phyloP scores from a whole-genome alignment of 1,284 basidiomycete species.

The Ustilago curta region DNA sequence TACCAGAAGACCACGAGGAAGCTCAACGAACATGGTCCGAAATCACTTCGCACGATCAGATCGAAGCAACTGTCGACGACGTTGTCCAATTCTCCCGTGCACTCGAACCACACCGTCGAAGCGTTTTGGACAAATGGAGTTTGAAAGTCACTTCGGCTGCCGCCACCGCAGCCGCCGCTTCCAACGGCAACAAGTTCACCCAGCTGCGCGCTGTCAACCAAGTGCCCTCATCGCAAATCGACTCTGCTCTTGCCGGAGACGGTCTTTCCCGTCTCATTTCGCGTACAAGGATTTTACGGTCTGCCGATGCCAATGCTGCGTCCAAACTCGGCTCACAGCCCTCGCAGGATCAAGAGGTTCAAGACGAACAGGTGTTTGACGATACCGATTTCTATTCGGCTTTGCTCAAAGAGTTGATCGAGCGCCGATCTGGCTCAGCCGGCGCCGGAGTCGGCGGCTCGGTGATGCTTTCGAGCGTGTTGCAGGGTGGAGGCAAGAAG shows the following conservation, averaged over 20 bases:
- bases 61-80: slow-evolving; percentile 31
- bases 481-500: slow-evolving; percentile 34
- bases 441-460: slow-evolving; percentile 14
- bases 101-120: slow-evolving; percentile 26
- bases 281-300: slow-evolving; percentile 59
- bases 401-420: slow-evolving; percentile 66
- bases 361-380: slow-evolving; percentile 63
- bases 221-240: slow-evolving; percentile 54
- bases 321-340: slow-evolving; percentile 20
- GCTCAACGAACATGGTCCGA: slow-evolving; percentile 34
- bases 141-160: slow-evolving; percentile 50
- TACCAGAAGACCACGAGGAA: slow-evolving; percentile 20
- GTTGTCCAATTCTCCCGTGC: slow-evolving; percentile 32
- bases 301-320: slow-evolving; percentile 26
- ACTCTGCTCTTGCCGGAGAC: slow-evolving; percentile 56
- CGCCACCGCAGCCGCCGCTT: slow-evolving; percentile 37
- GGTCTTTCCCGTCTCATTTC: slow-evolving; percentile 55
- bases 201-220: slow-evolving; percentile 62
- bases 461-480: slow-evolving; percentile 16
- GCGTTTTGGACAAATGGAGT: slow-evolving; percentile 58
- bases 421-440: slow-evolving; percentile 39
- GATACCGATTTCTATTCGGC: slow-evolving; percentile 66
- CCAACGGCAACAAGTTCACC: slow-evolving; percentile 41
- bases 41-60: slow-evolving; percentile 35
- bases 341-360: slow-evolving; percentile 5